Conservation (phyloP, 2,329 filamentous ascomycete genomes). For the Ceratocystis huliohia region DNA sequence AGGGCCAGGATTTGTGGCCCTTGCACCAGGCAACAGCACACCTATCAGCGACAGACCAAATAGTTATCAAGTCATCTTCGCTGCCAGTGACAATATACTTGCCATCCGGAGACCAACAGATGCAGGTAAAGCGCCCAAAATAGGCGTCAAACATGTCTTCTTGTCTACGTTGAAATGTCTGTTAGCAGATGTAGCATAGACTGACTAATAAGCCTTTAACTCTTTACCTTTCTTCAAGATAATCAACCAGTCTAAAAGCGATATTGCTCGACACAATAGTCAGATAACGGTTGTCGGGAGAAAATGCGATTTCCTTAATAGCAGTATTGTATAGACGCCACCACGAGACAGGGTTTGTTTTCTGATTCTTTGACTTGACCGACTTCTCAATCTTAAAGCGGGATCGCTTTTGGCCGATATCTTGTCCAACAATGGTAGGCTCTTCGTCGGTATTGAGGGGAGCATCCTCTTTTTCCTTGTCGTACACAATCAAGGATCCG, state of each 20-base stretch:
- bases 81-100: slow-evolving; percentile 92
- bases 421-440: slow-evolving; percentile 21
- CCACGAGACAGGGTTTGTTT: slow-evolving; percentile 76
- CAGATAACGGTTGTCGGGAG: slow-evolving; percentile 73
- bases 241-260: slow-evolving; percentile 78
- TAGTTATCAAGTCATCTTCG: slow-evolving; percentile 89
- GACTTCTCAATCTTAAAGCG: slow-evolving; percentile 65
- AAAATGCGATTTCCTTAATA: slow-evolving; percentile 85
- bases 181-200: neutral
- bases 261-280: slow-evolving; percentile 89
- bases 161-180: slow-evolving; percentile 42
- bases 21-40: slow-evolving; percentile 83
- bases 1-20: slow-evolving; percentile 93
- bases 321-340: slow-evolving; percentile 89
- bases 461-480: slow-evolving; percentile 91
- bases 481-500: slow-evolving; percentile 81
- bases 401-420: slow-evolving; percentile 35
- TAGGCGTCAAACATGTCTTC: slow-evolving; percentile 79
- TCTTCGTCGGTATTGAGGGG: slow-evolving; percentile 61
- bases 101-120: slow-evolving; percentile 95
- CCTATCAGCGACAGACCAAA: slow-evolving; percentile 80
- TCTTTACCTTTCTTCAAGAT: slow-evolving; percentile 70
- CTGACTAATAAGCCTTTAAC: neutral
- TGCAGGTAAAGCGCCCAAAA: slow-evolving; percentile 83
- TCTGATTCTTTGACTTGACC: slow-evolving; percentile 86